Conservation (phyloP, 129 eudicot species). For the Tagetes erecta region DNA sequence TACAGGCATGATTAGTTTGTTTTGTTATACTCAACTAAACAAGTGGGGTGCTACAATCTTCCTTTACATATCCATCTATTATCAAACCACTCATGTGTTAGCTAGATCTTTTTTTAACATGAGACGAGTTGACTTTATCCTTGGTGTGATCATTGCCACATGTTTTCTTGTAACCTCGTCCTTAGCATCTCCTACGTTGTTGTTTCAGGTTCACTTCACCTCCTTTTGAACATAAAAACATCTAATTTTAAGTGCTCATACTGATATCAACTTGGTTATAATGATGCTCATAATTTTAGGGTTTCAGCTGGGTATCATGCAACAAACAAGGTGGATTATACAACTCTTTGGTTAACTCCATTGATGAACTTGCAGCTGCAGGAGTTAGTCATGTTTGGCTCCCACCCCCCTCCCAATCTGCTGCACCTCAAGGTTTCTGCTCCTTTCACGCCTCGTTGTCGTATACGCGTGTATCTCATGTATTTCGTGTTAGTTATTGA, state of each 20-base stretch:
- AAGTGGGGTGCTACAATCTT: too few species aligned
- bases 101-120: too few species aligned
- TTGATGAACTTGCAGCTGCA: constrained; percentile 52
- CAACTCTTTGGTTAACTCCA: constrained; percentile 38
- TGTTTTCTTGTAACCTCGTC: constrained; percentile 13
- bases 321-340: constrained; percentile 68
- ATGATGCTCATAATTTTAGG: constrained; percentile 33
- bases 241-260: too few species aligned
- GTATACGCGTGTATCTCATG: not conserved
- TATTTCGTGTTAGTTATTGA: not conserved
- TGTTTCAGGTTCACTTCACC: constrained; percentile 19
- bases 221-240: too few species aligned
- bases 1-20: too few species aligned
- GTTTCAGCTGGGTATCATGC: constrained; percentile 75
- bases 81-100: not conserved
- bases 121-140: not conserved
- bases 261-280: too few species aligned
- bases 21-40: too few species aligned
- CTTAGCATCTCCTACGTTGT: constrained; percentile 15
- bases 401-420: constrained; percentile 79
- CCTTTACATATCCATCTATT: not conserved
- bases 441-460: not conserved
- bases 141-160: not conserved
- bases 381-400: constrained; percentile 84
- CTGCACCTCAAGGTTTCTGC: constrained; percentile 57